Conservation (phyloP, 176 grass and related monocot genomes). For the Aegilops speltoides region DNA sequence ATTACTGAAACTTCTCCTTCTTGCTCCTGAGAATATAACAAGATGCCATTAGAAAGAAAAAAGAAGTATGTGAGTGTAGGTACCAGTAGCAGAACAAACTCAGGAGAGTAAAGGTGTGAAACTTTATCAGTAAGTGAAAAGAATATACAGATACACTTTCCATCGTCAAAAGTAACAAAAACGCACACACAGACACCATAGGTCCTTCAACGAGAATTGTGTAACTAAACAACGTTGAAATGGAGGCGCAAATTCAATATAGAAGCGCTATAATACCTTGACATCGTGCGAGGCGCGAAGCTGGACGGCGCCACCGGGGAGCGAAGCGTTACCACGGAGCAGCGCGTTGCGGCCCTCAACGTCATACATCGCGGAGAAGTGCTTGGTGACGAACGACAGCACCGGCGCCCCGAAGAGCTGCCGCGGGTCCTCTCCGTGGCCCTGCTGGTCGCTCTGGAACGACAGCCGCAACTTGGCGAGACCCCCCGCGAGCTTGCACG, state of each 20-base stretch:
- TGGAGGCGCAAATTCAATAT: background rate
- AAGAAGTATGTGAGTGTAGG: background rate
- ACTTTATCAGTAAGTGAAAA: background rate
- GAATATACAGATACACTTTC: background rate
- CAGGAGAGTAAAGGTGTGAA: background rate
- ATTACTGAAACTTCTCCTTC: slow-evolving; percentile 69
- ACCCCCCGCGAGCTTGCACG: slow-evolving; percentile 76
- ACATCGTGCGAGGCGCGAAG: slow-evolving; percentile 74
- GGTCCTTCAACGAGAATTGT: background rate
- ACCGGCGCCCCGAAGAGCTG: slow-evolving; percentile 50
- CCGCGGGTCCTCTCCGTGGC: slow-evolving; percentile 9
- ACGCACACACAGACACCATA: background rate
- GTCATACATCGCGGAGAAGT: slow-evolving; percentile 72
- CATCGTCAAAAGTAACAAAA: background rate
- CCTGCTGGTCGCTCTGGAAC: slow-evolving; percentile 73
- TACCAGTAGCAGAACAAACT: background rate
- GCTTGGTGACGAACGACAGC: slow-evolving; percentile 60
- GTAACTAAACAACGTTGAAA: background rate
- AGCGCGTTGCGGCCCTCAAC: slow-evolving; percentile 68
- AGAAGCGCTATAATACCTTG: slow-evolving; percentile 34
- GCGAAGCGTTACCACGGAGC: slow-evolving; percentile 53
- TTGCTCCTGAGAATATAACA: slow-evolving; percentile 59
- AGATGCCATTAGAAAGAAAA: background rate
- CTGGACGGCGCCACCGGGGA: slow-evolving; percentile 52
- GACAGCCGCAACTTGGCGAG: slow-evolving; percentile 90